These are phyloP conservation scores for Berkeleyomyces rouxiae DNA, from an alignment of 2,329 filamentous ascomycete species.

Conservation along the genomic window DNA sequence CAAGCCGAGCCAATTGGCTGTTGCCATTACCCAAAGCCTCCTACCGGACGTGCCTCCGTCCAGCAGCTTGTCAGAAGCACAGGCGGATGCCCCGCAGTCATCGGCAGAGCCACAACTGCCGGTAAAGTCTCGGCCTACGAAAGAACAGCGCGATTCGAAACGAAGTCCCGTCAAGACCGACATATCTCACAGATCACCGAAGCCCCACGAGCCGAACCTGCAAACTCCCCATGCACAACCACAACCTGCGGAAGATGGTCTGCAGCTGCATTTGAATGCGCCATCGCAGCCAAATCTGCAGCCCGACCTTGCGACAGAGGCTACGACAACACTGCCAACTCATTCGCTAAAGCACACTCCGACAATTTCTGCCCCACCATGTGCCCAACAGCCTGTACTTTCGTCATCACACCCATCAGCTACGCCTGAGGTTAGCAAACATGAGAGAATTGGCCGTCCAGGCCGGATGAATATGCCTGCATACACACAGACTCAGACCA, in stretches of 20 bases:
- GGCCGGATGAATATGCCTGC: conserved; percentile 9
- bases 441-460: background rate
- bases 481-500: conserved; percentile 3
- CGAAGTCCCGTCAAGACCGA: background rate
- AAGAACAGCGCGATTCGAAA: background rate
- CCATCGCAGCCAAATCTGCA: background rate
- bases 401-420: background rate
- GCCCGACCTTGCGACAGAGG: background rate
- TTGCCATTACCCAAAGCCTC: background rate
- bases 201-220: background rate
- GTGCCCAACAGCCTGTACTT: background rate
- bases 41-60: background rate
- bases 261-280: background rate
- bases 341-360: background rate
- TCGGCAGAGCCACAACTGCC: background rate
- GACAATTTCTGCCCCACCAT: background rate
- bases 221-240: background rate
- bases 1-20: background rate
- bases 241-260: no score
- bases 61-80: background rate
- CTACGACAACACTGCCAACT: background rate
- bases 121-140: background rate
- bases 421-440: background rate
- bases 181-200: background rate
- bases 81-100: background rate